Evolutionary conservation across 78 protist genomes (phyloP), one percentile per base, ranked within the genome.

Genomic region (Protostelium mycophagum): DNA sequence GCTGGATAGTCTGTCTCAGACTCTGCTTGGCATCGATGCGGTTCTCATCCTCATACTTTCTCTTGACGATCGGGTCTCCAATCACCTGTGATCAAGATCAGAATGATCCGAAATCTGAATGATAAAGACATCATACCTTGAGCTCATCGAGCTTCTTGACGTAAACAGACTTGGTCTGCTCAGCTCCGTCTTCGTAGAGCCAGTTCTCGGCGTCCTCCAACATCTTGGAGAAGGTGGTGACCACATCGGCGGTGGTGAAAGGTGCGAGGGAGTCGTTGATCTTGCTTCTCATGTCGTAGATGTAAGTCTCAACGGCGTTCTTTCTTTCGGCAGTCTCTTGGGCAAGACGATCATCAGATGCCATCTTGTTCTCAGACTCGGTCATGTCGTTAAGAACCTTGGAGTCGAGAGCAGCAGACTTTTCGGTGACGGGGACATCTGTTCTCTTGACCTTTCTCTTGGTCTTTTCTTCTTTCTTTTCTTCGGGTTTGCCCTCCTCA

Each of bases 161-260:
- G 89, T 93, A 97, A 36, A 63, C 94, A 29, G 88, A 88, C 96
- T 95, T 96, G 87, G 96, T 36, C 83, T 91, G 92, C 91, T 95
- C 97, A 85, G 96, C 98, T 84, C 99, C 99, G 35, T 97, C 99
- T n/a, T 90, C 97, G 91, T 96, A 95, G 89, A 96, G 94, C 99
- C 99, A 98, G 37, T 91, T 94, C 91, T 96, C 98, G 31, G 94
- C 86, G 10, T 35, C 85, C 28, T 37, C 63, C 38, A 94, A 86
- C 38, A 25, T 1, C 29, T 84, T 16, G 87, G 38, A 28, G 63
- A 97, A 93, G 38, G 37, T 0, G 34, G 88, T 87, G 16, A 86
- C n/a, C 73, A 86, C 95, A 0, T 63, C 73, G 28, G 85, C 89
- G 9, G 93, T 83, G 51, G 88, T 87, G 93, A 63, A 96, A 38